Conservation (phyloP, 148 eudicot genomes). For the Fagopyrum esculentum region DNA sequence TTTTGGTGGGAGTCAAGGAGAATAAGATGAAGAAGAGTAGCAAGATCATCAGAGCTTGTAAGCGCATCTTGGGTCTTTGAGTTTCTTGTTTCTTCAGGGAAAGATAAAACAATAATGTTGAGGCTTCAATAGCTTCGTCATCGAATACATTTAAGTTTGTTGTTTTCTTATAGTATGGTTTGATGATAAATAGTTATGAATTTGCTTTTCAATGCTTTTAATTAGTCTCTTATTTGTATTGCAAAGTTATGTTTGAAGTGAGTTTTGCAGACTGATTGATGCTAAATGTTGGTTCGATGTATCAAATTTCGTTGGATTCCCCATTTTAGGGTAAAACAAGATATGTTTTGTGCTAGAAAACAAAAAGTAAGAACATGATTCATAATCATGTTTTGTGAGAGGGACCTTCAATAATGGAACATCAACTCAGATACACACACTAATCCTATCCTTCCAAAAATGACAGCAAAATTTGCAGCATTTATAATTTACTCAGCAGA, state of each 20-base stretch:
- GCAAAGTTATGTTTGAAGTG: not conserved
- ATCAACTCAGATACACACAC: too few species aligned
- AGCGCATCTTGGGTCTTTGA: slow-evolving; percentile 7
- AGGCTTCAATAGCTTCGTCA: not conserved
- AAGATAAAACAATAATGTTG: too few species aligned
- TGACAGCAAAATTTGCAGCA: not conserved
- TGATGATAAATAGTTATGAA: not conserved
- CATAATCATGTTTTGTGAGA: too few species aligned
- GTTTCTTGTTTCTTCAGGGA: not conserved
- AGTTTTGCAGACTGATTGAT: not conserved
- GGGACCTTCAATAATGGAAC: too few species aligned
- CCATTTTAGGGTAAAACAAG: not conserved
- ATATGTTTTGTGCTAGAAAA: not conserved
- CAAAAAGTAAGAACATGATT: not conserved
- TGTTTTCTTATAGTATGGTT: not conserved
- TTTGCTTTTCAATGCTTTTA: not conserved
- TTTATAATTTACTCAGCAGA: not conserved
- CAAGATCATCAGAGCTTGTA: not conserved
- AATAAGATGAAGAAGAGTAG: slow-evolving; percentile 4
- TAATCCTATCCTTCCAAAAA: too few species aligned
- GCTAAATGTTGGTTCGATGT: not conserved
- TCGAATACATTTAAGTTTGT: not conserved
- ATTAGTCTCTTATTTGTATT: not conserved
- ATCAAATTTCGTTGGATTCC: not conserved
- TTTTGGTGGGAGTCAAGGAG: too few species aligned